Percentiles rank a stretch among this genome's conserved stretches.
phyloP scores from a whole-genome alignment of 2,329 filamentous ascomycete species.

The Verticillium klebahnii region DNA sequence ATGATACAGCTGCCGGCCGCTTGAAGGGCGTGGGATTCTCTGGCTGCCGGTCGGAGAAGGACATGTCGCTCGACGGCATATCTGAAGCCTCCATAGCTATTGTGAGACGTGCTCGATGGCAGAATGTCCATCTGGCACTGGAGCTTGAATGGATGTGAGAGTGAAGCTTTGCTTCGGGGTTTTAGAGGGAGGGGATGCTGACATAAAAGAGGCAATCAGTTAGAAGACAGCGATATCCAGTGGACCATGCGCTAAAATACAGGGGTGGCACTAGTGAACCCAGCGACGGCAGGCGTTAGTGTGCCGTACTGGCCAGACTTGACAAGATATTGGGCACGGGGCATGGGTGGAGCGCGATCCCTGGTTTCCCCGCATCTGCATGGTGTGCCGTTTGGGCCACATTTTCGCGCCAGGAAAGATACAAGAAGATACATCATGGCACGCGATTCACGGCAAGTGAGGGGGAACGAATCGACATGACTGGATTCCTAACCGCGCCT shows the following conservation, averaged over 20 bases:
- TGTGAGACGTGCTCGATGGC: background rate
- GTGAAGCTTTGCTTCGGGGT: background rate
- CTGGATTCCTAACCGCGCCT: background rate
- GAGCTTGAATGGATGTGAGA: background rate
- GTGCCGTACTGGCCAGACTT: background rate
- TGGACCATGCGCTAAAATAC: background rate
- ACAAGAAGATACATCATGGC: background rate
- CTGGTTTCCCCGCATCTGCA: background rate
- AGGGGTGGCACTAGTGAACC: background rate
- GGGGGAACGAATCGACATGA: background rate
- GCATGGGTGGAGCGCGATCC: background rate
- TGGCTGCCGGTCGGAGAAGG: background rate
- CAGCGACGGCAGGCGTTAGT: background rate
- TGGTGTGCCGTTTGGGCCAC: background rate
- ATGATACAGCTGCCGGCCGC: background rate
- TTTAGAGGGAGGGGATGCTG: background rate
- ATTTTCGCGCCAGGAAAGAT: background rate
- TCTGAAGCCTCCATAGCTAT: background rate
- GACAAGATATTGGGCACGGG: background rate
- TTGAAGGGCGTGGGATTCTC: background rate
- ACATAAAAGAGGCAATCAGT: background rate
- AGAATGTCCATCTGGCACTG: background rate
- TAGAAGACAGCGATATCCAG: background rate
- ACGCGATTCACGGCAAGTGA: background rate
- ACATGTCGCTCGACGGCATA: background rate